These are phyloP conservation scores for Barnettozyma pratensis DNA, from an alignment of 805 yeast species.

Conservation along the genomic window DNA sequence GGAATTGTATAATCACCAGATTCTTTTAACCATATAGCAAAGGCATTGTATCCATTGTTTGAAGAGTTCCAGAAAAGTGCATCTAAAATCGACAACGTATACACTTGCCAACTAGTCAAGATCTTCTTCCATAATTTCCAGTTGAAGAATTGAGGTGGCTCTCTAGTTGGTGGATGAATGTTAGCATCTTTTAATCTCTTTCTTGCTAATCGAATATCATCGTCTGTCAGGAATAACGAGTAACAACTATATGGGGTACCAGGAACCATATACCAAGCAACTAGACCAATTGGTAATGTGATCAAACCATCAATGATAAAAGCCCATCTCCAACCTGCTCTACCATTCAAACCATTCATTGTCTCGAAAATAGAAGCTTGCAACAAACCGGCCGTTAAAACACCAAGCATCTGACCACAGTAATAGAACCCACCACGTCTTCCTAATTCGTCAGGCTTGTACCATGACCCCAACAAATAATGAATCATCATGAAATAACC, in stretches of 20 bases:
- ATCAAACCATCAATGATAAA: slow-evolving; percentile 57
- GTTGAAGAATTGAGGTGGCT: slow-evolving; percentile 33
- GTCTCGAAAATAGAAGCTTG: slow-evolving; percentile 40
- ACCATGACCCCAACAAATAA: slow-evolving; percentile 56
- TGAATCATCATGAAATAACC: slow-evolving; percentile 31
- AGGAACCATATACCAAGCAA: slow-evolving; percentile 53
- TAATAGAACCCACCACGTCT: slow-evolving; percentile 58
- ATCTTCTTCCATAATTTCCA: slow-evolving; percentile 47
- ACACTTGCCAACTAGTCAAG: slow-evolving; percentile 48
- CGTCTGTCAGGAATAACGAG: slow-evolving; percentile 48
- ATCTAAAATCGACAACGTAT: slow-evolving; percentile 44
- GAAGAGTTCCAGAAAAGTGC: slow-evolving; percentile 52
- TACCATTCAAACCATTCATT: slow-evolving; percentile 38
- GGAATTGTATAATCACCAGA: slow-evolving; percentile 32
- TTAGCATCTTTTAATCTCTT: slow-evolving; percentile 31
- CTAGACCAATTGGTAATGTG: slow-evolving; percentile 51
- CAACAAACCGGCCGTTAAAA: slow-evolving; percentile 50
- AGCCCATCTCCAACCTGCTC: slow-evolving; percentile 63
- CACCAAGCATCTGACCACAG: slow-evolving; percentile 44
- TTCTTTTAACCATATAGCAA: slow-evolving; percentile 42
- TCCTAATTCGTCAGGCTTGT: slow-evolving; percentile 48
- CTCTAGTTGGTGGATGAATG: slow-evolving; percentile 26
- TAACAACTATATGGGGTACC: slow-evolving; percentile 61
- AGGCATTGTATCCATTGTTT: slow-evolving; percentile 37
- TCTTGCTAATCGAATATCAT: slow-evolving; percentile 50